Percentiles rank a stretch among this genome's conserved stretches.
Evolutionary conservation across 192 early-diverging fungal species (phyloP).

Genomic region (Backusella sp.): DNA sequence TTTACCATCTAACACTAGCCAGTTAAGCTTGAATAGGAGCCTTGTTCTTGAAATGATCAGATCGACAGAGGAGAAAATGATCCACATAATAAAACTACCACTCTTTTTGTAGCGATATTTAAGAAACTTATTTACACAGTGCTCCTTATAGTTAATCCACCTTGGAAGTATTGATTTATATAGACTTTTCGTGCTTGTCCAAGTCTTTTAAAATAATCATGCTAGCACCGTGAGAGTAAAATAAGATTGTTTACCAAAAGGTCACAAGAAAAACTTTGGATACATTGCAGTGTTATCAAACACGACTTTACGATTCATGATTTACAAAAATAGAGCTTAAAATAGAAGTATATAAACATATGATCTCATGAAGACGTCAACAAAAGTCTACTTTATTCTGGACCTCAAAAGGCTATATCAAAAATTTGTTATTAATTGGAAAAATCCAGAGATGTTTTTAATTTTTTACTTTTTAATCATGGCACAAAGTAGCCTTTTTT

Average conservation of each 20-base stretch:
- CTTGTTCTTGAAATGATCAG: not conserved
- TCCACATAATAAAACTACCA: not conserved
- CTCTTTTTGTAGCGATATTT: not conserved
- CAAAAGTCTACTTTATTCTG: not conserved
- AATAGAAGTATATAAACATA: not conserved
- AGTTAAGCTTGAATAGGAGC: not conserved
- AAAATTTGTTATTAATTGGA: not conserved
- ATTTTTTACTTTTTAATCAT: not conserved
- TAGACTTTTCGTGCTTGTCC: not conserved
- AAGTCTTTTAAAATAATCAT: not conserved
- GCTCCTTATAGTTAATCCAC: not conserved
- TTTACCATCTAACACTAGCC: not conserved
- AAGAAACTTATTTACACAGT: not conserved
- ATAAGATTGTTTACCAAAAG: not conserved
- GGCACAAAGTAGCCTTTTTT: not conserved
- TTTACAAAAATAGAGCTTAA: not conserved
- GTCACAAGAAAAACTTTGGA: not conserved
- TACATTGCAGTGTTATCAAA: not conserved
- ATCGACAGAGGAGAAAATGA: not conserved
- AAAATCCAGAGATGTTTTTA: not conserved
- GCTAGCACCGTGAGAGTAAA: not conserved
- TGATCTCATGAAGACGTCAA: not conserved
- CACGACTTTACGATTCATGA: not conserved
- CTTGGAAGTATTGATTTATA: not conserved
- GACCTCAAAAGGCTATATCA: not conserved